phyloP scores from a whole-genome alignment of 805 yeast species.

The Starmera quercuum region DNA sequence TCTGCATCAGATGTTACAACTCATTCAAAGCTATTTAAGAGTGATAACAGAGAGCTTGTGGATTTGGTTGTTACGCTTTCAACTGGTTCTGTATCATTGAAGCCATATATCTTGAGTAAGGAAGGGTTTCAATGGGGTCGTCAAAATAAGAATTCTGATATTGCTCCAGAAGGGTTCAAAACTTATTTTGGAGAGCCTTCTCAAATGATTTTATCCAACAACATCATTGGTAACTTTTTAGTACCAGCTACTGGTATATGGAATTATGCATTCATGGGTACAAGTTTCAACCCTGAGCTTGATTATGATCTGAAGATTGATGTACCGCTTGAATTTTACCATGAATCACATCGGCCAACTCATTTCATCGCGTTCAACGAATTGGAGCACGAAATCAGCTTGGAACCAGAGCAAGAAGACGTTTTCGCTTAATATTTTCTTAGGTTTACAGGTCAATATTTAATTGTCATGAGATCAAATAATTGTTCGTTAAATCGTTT shows the following conservation, averaged over 20 bases:
- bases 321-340: slow-evolving; percentile 74
- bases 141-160: slow-evolving; percentile 43
- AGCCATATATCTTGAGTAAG: slow-evolving; percentile 52
- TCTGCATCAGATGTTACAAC: slow-evolving; percentile 65
- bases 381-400: slow-evolving; percentile 42
- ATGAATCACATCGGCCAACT: slow-evolving; percentile 79
- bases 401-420: slow-evolving; percentile 65
- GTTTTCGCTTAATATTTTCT: slow-evolving; percentile 34
- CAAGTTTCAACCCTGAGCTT: slow-evolving; percentile 64
- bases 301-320: slow-evolving; percentile 63
- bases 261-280: slow-evolving; percentile 88
- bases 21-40: slow-evolving; percentile 33
- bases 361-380: slow-evolving; percentile 76
- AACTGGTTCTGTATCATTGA: slow-evolving; percentile 77
- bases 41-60: slow-evolving; percentile 31
- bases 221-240: slow-evolving; percentile 72
- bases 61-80: slow-evolving; percentile 64
- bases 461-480: too few relatives aligned
- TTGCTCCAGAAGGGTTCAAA: slow-evolving; percentile 62
- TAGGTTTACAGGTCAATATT: too few relatives aligned
- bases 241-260: slow-evolving; percentile 82
- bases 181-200: slow-evolving; percentile 50
- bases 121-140: slow-evolving; percentile 79
- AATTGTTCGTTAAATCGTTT: too few relatives aligned
- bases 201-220: slow-evolving; percentile 68